These are phyloP conservation scores for Pichia sorboxylosa DNA, from an alignment of 1,139 yeast species.

Conservation along the genomic window DNA sequence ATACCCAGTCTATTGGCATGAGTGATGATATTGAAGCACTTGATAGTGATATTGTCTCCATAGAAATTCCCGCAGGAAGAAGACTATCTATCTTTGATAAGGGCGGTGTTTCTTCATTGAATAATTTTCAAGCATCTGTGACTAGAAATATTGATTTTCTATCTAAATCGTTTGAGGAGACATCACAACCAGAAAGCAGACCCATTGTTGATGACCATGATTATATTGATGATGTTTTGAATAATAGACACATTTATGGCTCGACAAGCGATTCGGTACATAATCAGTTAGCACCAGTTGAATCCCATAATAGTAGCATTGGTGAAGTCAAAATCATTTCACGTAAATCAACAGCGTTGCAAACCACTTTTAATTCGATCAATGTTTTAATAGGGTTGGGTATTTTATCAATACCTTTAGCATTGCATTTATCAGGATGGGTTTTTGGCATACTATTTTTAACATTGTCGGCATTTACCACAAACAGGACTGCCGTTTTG, in stretches of 20 bases:
- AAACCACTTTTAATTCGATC: conserved; percentile 78
- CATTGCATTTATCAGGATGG: conserved; percentile 74
- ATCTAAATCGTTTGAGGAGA: conserved; percentile 15
- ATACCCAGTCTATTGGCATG: too few species aligned
- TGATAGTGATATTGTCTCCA: neutral
- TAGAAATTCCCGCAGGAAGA: conserved; percentile 5
- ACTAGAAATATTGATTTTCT: conserved; percentile 21
- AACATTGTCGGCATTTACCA: conserved; percentile 44
- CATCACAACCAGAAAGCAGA: too few species aligned
- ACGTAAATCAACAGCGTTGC: conserved; percentile 80
- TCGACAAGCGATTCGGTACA: neutral
- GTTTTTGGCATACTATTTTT: conserved; percentile 48
- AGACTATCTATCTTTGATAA: conserved; percentile 19
- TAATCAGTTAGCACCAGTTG: neutral
- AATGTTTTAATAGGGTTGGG: conserved; percentile 84
- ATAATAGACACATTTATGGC: neutral
- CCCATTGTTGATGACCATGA: conserved; percentile 7
- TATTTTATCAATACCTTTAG: conserved; percentile 72
- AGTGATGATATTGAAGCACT: too few species aligned
- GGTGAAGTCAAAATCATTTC: conserved; percentile 27
- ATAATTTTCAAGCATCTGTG: conserved; percentile 23
- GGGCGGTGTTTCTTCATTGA: conserved; percentile 7
- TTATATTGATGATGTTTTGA: neutral
- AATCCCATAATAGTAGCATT: neutral
- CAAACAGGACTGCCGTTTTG: conserved; percentile 59